A percentile compares a stretch with the other conserved stretches of the same genome.
Conservation (phyloP, 805 yeast species). For the Candida awuae region DNA sequence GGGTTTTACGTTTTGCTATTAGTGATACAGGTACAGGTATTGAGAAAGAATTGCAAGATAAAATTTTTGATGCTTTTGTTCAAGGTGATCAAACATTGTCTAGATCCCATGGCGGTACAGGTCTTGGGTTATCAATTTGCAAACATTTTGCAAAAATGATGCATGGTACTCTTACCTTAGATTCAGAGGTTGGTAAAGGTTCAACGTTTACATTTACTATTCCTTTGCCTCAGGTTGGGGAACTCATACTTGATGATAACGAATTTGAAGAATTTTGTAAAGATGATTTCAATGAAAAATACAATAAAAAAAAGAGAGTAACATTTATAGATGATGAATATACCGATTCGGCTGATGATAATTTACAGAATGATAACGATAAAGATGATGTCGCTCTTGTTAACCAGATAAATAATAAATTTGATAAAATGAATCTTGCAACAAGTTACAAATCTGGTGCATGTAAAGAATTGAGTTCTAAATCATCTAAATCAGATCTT, state of each 20-base stretch:
- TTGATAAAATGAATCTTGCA: slow-evolving; percentile 9
- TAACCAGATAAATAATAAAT: not conserved
- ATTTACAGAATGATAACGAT: slow-evolving; percentile 1
- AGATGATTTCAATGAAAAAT: slow-evolving; percentile 57
- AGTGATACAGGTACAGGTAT: slow-evolving; percentile 94
- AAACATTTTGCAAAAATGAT: slow-evolving; percentile 84
- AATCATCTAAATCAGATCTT: not conserved
- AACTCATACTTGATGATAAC: slow-evolving; percentile 30
- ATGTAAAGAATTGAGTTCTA: not conserved
- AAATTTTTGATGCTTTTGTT: slow-evolving; percentile 91
- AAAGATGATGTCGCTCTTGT: slow-evolving; percentile 4
- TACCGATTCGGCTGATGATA: not conserved
- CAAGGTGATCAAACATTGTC: slow-evolving; percentile 95
- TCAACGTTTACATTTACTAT: slow-evolving; percentile 76
- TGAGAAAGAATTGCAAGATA: slow-evolving; percentile 67
- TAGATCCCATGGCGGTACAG: slow-evolving; percentile 92
- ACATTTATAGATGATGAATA: slow-evolving; percentile 27
- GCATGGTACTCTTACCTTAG: slow-evolving; percentile 69
- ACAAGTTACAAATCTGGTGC: slow-evolving; percentile 7
- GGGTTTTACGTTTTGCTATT: slow-evolving; percentile 67
- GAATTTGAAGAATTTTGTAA: slow-evolving; percentile 40
- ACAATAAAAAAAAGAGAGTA: slow-evolving; percentile 40
- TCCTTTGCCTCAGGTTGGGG: slow-evolving; percentile 63
- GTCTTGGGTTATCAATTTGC: slow-evolving; percentile 84
- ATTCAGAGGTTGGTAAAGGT: slow-evolving; percentile 74